Evolutionary conservation across 495 filamentous ascomycete genomes (phyloP).

Genomic region (Penicillium paradoxum): DNA sequence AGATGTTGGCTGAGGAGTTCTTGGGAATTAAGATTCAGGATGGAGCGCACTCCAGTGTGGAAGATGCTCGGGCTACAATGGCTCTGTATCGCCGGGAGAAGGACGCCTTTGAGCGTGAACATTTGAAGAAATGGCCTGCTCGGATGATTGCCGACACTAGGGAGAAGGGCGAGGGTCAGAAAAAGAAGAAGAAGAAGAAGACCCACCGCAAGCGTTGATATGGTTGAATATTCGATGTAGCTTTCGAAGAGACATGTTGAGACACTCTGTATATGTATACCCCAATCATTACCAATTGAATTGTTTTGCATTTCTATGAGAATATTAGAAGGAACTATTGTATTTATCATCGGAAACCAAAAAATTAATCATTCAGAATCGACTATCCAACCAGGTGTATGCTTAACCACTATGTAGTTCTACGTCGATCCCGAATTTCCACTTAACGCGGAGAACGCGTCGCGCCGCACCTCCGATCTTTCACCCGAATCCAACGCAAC

Average conservation of each 20-base stretch:
- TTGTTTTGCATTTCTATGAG: constrained; percentile 1
- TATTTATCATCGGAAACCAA: neutral
- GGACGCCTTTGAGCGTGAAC: constrained; percentile 73
- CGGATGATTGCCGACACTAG: constrained; percentile 35
- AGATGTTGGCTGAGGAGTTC: constrained; percentile 68
- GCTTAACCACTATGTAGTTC: neutral
- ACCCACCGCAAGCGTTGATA: constrained; percentile 42
- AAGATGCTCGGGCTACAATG: constrained; percentile 90
- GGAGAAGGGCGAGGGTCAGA: constrained; percentile 38
- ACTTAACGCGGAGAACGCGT: constrained; percentile 38
- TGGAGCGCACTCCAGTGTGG: constrained; percentile 69
- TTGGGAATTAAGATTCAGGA: constrained; percentile 79
- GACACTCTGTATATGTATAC: constrained; percentile 9
- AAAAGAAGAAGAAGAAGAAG: constrained; percentile 52
- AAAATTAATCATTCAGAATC: neutral
- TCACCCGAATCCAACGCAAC: neutral
- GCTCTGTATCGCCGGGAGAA: constrained; percentile 76
- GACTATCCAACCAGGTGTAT: neutral
- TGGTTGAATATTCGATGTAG: neutral
- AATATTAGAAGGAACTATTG: neutral
- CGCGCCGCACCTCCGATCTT: constrained; percentile 24
- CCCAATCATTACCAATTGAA: constrained; percentile 15
- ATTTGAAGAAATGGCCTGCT: constrained; percentile 58
- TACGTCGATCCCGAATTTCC: constrained; percentile 7
- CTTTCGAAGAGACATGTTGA: constrained; percentile 6